These are phyloP conservation scores for Monotropa hypopitys DNA, from an alignment of 179 eudicot species.

Conservation along the genomic window DNA sequence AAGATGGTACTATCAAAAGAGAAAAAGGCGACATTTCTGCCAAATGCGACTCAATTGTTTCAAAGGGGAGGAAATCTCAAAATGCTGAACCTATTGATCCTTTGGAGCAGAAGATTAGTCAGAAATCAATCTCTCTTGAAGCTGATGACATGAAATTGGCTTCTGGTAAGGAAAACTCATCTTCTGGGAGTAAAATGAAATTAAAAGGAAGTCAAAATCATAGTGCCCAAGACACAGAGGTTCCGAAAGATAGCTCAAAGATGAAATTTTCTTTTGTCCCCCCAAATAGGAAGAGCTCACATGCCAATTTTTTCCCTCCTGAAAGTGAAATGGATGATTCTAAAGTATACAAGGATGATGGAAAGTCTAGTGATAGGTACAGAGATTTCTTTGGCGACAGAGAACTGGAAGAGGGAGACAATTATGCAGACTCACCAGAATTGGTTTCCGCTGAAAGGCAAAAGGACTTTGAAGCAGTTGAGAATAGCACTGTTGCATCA, in stretches of 20 bases:
- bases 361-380: conserved; percentile 40
- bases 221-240: conserved; percentile 19
- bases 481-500: conserved; percentile 25
- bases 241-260: conserved; percentile 21
- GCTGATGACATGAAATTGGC: conserved; percentile 22
- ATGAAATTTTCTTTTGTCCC: conserved; percentile 21
- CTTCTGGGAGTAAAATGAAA: conserved; percentile 41
- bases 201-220: conserved; percentile 30
- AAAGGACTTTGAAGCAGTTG: conserved; percentile 27
- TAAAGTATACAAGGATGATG: conserved; percentile 22
- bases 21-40: conserved; percentile 18
- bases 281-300: conserved; percentile 23
- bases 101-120: conserved; percentile 18
- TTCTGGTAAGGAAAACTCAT: conserved; percentile 28
- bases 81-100: conserved; percentile 19
- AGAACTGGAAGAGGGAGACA: conserved; percentile 44
- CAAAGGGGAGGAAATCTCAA: conserved; percentile 22
- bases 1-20: conserved; percentile 16
- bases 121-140: conserved; percentile 21
- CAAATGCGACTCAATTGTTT: conserved; percentile 17
- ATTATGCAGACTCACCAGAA: conserved; percentile 43
- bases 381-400: conserved; percentile 77
- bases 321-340: conserved; percentile 25
- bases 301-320: conserved; percentile 9
- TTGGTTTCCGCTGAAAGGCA: conserved; percentile 22